These are phyloP conservation scores for Microdochium trichocladiopsis DNA, from an alignment of 2,329 filamentous ascomycete species.

Conservation along the genomic window DNA sequence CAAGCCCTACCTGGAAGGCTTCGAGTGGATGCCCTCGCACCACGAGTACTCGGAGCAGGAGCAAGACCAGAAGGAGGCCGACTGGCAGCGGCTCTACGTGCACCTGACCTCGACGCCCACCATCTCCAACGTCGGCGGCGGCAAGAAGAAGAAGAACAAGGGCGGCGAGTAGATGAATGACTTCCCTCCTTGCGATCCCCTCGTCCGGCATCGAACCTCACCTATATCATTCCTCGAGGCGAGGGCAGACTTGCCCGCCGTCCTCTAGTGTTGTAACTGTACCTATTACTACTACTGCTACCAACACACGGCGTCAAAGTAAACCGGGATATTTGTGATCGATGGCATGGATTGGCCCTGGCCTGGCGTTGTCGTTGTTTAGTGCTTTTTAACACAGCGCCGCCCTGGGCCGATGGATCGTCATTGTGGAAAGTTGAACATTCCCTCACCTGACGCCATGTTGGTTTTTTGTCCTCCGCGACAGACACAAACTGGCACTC, in stretches of 20 bases:
- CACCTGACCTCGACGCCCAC: conserved; percentile 60
- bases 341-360: background rate
- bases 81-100: conserved; percentile 80
- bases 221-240: background rate
- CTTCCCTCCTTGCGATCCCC: background rate
- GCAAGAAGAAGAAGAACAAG: conserved; percentile 68
- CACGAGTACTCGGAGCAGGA: conserved; percentile 9
- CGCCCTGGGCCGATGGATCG: background rate
- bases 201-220: conserved; percentile 27
- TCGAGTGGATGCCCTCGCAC: conserved; percentile 65
- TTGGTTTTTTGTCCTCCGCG: too few species aligned
- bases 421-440: background rate
- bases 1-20: conserved; percentile 79
- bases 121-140: conserved; percentile 28
- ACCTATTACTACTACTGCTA: background rate
- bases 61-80: conserved; percentile 59
- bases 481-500: too few species aligned
- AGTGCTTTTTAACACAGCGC: too few species aligned
- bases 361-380: background rate
- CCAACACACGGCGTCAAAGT: background rate
- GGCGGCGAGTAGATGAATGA: conserved; percentile 30
- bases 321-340: background rate
- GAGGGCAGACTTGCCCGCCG: background rate
- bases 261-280: background rate
- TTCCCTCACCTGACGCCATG: background rate